A percentile compares a stretch with the other conserved stretches of the same genome.
Evolutionary conservation across 495 filamentous ascomycete genomes (phyloP).

Genomic region (Talaromyces thailandensis): DNA sequence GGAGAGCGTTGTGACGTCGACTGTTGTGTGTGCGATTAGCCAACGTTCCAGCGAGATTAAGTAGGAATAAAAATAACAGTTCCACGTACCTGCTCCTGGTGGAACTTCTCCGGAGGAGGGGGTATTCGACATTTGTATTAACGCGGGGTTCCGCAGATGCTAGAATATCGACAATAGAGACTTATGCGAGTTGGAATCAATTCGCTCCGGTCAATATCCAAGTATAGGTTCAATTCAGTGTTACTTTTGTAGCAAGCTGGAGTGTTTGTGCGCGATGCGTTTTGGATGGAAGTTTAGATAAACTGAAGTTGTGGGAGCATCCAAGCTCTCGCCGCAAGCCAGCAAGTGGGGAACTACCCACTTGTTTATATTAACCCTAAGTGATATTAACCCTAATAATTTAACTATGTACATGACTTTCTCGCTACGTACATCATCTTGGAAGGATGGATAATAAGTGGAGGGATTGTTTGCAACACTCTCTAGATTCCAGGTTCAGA

Average conservation of each 20-base stretch:
- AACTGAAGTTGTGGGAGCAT: not conserved
- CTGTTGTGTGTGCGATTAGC: conserved; percentile 21
- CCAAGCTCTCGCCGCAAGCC: not conserved
- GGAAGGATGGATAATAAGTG: too few relatives aligned
- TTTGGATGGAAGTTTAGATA: not conserved
- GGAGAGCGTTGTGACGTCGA: conserved; percentile 54
- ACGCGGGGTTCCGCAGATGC: not conserved
- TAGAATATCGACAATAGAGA: not conserved
- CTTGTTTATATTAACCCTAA: not conserved
- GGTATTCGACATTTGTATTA: conserved; percentile 15
- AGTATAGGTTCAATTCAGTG: not conserved
- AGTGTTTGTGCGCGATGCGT: not conserved
- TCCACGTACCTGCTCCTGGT: conserved; percentile 19
- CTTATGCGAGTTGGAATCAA: not conserved
- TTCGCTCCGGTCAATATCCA: not conserved
- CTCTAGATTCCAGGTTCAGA: too few relatives aligned
- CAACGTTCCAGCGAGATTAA: not conserved
- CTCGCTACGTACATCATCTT: too few relatives aligned
- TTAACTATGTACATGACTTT: too few relatives aligned
- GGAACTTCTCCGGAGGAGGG: conserved; percentile 23
- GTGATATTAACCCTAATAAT: too few relatives aligned
- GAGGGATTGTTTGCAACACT: too few relatives aligned
- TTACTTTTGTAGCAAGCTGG: not conserved
- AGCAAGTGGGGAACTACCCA: not conserved
- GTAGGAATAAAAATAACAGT: not conserved